Conservation (phyloP, 129 eudicot genomes). For the Saposhnikovia divaricata region DNA sequence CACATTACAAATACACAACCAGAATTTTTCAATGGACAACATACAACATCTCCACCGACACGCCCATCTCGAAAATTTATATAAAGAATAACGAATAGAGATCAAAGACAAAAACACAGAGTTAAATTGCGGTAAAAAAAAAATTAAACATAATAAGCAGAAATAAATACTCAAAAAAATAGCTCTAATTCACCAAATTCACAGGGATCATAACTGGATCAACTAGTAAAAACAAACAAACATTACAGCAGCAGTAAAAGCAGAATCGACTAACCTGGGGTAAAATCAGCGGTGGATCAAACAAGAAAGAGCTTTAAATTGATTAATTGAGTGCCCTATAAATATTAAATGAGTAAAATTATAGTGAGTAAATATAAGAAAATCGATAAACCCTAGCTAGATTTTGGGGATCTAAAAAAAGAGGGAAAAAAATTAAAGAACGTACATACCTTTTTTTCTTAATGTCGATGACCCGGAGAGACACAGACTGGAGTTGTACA, state of each 20-base stretch:
- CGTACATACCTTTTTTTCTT: conserved; percentile 36
- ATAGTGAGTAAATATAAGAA: not conserved
- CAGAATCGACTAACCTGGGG: not conserved
- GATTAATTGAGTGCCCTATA: not conserved
- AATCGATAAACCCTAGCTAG: conserved; percentile 19
- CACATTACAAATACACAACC: not conserved
- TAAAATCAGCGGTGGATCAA: not conserved
- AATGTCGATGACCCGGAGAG: conserved; percentile 18
- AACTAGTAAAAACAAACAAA: no score
- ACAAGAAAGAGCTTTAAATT: not conserved
- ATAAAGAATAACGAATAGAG: not conserved
- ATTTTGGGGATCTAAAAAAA: conserved; percentile 37
- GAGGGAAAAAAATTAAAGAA: conserved; percentile 14
- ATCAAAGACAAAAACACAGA: not conserved
- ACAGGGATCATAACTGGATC: no score
- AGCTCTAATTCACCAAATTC: no score
- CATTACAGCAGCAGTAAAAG: not conserved
- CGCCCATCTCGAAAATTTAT: not conserved
- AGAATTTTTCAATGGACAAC: not conserved
- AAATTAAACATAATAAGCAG: no score
- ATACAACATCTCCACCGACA: not conserved
- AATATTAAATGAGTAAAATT: not conserved
- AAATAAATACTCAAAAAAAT: no score
- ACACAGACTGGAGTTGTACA: conserved; percentile 14
- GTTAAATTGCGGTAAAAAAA: no score